Conservation (phyloP, 2,329 filamentous ascomycete species). For the Cladosporium sp. region DNA sequence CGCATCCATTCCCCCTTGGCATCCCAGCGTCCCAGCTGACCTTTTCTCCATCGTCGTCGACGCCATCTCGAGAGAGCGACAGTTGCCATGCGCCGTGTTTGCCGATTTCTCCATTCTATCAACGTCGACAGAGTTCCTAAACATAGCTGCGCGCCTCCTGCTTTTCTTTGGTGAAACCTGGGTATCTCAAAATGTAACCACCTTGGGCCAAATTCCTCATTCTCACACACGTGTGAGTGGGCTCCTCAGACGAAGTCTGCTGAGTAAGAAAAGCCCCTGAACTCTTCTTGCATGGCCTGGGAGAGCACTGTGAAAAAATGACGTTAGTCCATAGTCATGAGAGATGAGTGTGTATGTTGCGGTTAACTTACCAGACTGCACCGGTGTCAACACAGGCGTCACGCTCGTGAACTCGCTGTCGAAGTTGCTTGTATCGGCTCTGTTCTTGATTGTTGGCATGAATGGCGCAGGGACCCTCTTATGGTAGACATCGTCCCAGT, state of each 20-base stretch:
- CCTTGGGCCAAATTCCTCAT: not conserved
- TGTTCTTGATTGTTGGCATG: constrained; percentile 79
- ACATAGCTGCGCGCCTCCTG: not conserved
- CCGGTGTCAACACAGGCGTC: constrained; percentile 91
- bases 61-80: too few relatives aligned
- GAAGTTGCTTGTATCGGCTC: constrained; percentile 99
- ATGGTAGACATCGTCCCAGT: constrained; percentile 98
- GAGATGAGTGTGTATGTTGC: too few relatives aligned
- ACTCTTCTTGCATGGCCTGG: constrained; percentile 99
- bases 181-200: not conserved
- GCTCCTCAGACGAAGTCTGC: constrained; percentile 71
- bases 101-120: too few relatives aligned
- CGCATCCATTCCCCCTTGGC: too few relatives aligned
- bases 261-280: constrained; percentile 97
- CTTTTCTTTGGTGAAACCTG: not conserved
- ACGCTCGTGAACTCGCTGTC: constrained; percentile 98
- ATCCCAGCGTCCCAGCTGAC: too few relatives aligned
- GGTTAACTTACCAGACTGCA: constrained; percentile 78
- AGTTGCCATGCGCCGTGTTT: not conserved
- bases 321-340: too few relatives aligned
- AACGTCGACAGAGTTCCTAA: not conserved
- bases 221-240: not conserved
- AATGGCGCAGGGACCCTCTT: constrained; percentile 90
- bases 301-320: constrained; percentile 65
- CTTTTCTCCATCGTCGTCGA: too few relatives aligned